These are phyloP conservation scores for Thermochaetoides thermophila DNA, from an alignment of 495 filamentous ascomycete genomes.

Conservation along the genomic window DNA sequence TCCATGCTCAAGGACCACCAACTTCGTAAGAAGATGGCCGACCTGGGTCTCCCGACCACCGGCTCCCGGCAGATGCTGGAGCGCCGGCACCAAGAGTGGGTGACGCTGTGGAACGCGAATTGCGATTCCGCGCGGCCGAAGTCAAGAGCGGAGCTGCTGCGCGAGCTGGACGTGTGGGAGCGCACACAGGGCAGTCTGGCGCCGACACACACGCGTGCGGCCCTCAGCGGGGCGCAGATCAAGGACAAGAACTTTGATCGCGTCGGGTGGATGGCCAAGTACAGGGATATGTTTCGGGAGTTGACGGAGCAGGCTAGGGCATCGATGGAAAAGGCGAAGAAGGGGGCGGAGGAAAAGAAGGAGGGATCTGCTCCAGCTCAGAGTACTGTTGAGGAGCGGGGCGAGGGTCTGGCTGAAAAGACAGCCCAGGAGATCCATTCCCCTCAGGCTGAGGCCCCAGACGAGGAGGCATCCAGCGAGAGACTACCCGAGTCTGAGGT, in stretches of 20 bases:
- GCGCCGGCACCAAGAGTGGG: constrained; percentile 78
- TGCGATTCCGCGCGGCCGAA: constrained; percentile 68
- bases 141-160: constrained; percentile 51
- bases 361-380: not conserved
- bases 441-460: too few relatives aligned
- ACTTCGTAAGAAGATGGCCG: constrained; percentile 64
- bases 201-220: constrained; percentile 16
- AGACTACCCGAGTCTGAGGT: too few relatives aligned
- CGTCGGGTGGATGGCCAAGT: constrained; percentile 53
- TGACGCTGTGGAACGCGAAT: constrained; percentile 93
- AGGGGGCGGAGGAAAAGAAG: constrained; percentile 6
- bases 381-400: too few relatives aligned
- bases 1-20: constrained; percentile 59
- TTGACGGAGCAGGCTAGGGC: constrained; percentile 54
- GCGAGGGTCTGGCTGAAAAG: too few relatives aligned
- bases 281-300: constrained; percentile 57
- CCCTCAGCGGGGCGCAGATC: constrained; percentile 24
- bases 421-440: too few relatives aligned
- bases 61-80: constrained; percentile 56
- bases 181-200: constrained; percentile 46
- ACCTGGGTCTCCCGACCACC: constrained; percentile 62
- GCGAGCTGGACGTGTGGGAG: constrained; percentile 76
- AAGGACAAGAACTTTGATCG: constrained; percentile 79
- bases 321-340: constrained; percentile 5
- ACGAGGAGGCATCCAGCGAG: too few relatives aligned